Evolutionary conservation across 768 basidiomycete species (phyloP), one percentile per base, ranked within the genome.

Genomic region (Lanmaoa pseudosensibilis): DNA sequence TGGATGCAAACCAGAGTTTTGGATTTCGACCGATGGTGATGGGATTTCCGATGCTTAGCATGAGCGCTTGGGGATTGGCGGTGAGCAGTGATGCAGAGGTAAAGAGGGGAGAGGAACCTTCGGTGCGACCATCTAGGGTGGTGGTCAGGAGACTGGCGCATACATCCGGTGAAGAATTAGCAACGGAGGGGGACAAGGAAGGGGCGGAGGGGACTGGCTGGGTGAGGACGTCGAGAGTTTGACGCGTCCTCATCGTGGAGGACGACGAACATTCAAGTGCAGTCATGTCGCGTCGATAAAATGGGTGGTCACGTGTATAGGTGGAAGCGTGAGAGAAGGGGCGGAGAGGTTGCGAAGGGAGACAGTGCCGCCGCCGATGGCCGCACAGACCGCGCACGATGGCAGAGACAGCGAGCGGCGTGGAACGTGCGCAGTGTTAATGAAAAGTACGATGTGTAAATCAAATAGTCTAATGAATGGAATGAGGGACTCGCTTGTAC

Each of bases 81-180:
- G 36, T 60, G 44, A 61, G 56, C 13, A 33, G 39, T 9, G 47
- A 56, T 21, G 15, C 19, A 6, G 33, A 44, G 21, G 16, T 1
- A 34, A 51, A 19, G 36, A 40, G 19, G 43, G 34, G 18, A 54
- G 18, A 21, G 19, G 30, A 37, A 87, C 89, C 84, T 79, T 91
- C 88, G 65, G 78, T 85, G 43, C 82, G 78, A 11, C 86, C 87
- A n/a, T 77, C 69, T n/a, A 65, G 65, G 51, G 79, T 83, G 3
- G 73, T 73, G 0, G 88, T 90, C 25, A 85, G 71, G 9, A 91
- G 73, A 65, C 87, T 90, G 19, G 89, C 89, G 79, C 89, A 91
- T 82, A 87, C 74, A 79, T 73, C 71, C 34, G 52, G 52, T 7
- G 61, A 64, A 3, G 60, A 44, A n/a, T 54, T 44, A 0, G 52